A percentile compares a stretch with the other conserved stretches of the same genome.
phyloP scores from a whole-genome alignment of 1,139 yeast genomes.

The Blastobotrys raffinosifermentans region DNA sequence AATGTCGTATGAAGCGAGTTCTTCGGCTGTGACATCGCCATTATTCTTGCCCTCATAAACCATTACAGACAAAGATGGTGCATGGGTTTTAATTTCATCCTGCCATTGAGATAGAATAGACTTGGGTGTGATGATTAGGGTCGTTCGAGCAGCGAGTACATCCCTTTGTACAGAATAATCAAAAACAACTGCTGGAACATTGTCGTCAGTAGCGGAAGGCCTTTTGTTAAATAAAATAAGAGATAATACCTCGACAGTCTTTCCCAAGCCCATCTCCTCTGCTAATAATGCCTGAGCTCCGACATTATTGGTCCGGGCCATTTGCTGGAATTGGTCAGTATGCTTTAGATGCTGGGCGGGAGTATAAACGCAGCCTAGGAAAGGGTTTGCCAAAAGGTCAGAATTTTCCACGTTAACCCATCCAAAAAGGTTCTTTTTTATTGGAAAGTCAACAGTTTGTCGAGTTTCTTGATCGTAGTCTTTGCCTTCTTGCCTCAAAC shows the following conservation, averaged over 20 bases:
- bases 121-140: conserved; percentile 79
- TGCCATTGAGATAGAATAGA: conserved; percentile 82
- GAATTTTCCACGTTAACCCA: conserved; percentile 11
- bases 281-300: conserved; percentile 53
- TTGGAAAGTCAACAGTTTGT: conserved; percentile 16
- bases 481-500: conserved; percentile 54
- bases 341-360: conserved; percentile 14
- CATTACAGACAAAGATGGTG: conserved; percentile 51
- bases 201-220: conserved; percentile 20
- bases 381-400: conserved; percentile 31
- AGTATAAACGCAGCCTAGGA: conserved; percentile 23
- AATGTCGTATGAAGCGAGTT: conserved; percentile 56
- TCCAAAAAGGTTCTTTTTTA: background rate
- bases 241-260: conserved; percentile 78
- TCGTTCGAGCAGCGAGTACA: conserved; percentile 56
- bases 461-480: conserved; percentile 31
- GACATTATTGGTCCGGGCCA: background rate
- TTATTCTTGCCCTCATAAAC: conserved; percentile 53
- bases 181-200: conserved; percentile 13
- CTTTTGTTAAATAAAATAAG: conserved; percentile 56
- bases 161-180: conserved; percentile 45
- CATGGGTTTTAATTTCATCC: conserved; percentile 58
- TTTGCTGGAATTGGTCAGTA: conserved; percentile 5
- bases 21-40: conserved; percentile 38
- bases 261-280: conserved; percentile 97